Percentiles rank a stretch among this genome's conserved stretches.
Conservation (phyloP, 352 stramenopile genomes). For the Aphanomyces astaci region DNA sequence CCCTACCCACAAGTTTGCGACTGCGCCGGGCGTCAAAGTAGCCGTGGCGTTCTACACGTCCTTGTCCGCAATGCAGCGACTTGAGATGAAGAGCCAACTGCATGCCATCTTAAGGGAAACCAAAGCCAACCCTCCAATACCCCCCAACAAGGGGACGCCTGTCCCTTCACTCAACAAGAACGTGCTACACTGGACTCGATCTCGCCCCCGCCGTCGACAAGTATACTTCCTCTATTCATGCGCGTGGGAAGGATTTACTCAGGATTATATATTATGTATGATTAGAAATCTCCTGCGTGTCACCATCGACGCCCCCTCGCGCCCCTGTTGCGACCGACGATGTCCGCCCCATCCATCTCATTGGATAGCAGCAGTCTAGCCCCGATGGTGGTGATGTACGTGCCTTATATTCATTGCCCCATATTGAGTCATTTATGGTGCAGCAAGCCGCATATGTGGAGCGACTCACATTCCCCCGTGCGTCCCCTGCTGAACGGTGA, state of each 20-base stretch:
- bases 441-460: background rate
- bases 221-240: background rate
- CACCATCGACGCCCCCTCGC: background rate
- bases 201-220: background rate
- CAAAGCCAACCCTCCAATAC: too few species aligned
- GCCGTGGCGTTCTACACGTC: background rate
- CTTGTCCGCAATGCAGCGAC: background rate
- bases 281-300: background rate
- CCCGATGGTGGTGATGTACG: background rate
- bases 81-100: background rate
- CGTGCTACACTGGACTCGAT: too few species aligned
- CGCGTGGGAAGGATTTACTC: background rate
- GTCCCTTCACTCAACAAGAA: too few species aligned
- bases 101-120: background rate
- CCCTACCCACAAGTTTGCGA: background rate
- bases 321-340: background rate
- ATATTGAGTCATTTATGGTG: background rate
- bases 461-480: background rate
- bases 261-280: background rate
- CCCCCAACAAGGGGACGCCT: too few species aligned
- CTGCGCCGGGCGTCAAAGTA: background rate
- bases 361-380: background rate
- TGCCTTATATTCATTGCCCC: background rate
- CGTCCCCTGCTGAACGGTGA: background rate
- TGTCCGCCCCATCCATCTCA: background rate